Percentiles rank a stretch among this genome's conserved stretches.
These are phyloP conservation scores for Ilyonectria sp. DNA, from an alignment of 2,329 filamentous ascomycete genomes.

Conservation along the genomic window DNA sequence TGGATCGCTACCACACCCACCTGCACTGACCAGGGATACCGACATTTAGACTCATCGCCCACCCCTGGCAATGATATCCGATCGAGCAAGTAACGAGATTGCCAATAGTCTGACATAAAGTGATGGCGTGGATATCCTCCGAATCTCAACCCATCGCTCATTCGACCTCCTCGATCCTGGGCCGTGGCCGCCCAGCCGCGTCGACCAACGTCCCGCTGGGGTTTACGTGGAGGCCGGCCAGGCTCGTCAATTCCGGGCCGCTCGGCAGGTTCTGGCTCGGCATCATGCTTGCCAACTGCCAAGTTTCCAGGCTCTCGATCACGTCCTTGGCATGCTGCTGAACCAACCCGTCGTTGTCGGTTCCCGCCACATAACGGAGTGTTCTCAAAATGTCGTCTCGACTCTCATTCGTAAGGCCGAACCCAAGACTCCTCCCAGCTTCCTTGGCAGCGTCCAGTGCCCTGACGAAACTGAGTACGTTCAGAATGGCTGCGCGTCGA, in stretches of 20 bases:
- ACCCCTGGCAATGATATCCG: conserved; percentile 36
- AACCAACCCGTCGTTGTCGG: conserved; percentile 79
- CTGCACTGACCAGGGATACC: conserved; percentile 29
- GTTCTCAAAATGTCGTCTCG: conserved; percentile 74
- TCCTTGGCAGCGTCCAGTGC: conserved; percentile 70
- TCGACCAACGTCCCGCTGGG: conserved; percentile 46
- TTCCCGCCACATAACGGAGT: conserved; percentile 74
- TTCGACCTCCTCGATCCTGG: conserved; percentile 74
- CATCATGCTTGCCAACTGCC: conserved; percentile 68
- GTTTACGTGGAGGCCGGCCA: conserved; percentile 58
- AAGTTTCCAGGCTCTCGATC: conserved; percentile 76
- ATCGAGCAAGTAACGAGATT: conserved; percentile 45
- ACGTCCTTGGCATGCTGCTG: conserved; percentile 77
- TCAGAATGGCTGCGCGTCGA: conserved; percentile 75
- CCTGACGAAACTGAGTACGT: conserved; percentile 73
- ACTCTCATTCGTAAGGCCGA: conserved; percentile 69
- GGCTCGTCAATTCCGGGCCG: conserved; percentile 47
- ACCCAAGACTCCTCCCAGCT: conserved; percentile 62
- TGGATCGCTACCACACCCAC: conserved; percentile 35
- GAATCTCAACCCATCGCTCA: conserved; percentile 52
- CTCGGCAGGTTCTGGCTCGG: conserved; percentile 50
- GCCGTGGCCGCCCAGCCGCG: conserved; percentile 50
- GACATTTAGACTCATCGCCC: conserved; percentile 21
- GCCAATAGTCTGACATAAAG: conserved; percentile 39
- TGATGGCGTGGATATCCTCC: conserved; percentile 33